phyloP scores from a whole-genome alignment of 345 rosid species.

The Sapria himalayana region DNA sequence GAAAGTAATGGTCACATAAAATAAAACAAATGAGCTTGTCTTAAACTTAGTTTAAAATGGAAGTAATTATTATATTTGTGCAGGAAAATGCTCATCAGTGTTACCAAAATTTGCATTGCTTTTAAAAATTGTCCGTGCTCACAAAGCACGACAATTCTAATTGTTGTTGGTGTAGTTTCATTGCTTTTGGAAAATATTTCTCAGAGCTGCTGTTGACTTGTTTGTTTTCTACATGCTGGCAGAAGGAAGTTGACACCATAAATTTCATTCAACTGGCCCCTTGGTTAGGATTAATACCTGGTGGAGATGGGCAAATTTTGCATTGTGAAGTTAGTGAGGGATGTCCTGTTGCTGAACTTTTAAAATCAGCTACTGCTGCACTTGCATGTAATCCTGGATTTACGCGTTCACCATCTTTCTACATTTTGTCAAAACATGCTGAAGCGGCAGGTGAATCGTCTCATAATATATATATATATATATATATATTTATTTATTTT shows the following conservation, averaged over 20 bases:
- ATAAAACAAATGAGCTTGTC: too few species aligned
- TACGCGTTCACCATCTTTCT: slow-evolving; percentile 60
- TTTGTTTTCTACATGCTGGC: slow-evolving; percentile 11
- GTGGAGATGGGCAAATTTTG: slow-evolving; percentile 68
- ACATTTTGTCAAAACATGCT: slow-evolving; percentile 92
- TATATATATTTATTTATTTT: too few species aligned
- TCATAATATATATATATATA: too few species aligned
- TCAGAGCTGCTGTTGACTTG: slow-evolving; percentile 12
- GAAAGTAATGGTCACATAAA: too few species aligned
- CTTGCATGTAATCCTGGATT: slow-evolving; percentile 58
- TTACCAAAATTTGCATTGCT: too few species aligned
- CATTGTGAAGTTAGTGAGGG: slow-evolving; percentile 68
- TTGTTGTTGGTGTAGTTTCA: too few species aligned
- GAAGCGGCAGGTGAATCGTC: slow-evolving; percentile 76
- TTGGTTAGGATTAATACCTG: slow-evolving; percentile 79
- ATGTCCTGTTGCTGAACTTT: slow-evolving; percentile 74
- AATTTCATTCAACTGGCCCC: slow-evolving; percentile 93
- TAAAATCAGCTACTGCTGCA: slow-evolving; percentile 65
- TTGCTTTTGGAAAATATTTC: too few species aligned
- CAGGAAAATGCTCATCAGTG: too few species aligned
- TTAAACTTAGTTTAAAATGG: too few species aligned
- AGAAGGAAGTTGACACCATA: slow-evolving; percentile 76
- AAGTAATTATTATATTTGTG: too few species aligned
- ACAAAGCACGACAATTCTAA: too few species aligned
- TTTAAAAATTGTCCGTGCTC: too few species aligned